phyloP scores from a whole-genome alignment of 2,329 filamentous ascomycete genomes.

The Dactylellina parvicollis region DNA sequence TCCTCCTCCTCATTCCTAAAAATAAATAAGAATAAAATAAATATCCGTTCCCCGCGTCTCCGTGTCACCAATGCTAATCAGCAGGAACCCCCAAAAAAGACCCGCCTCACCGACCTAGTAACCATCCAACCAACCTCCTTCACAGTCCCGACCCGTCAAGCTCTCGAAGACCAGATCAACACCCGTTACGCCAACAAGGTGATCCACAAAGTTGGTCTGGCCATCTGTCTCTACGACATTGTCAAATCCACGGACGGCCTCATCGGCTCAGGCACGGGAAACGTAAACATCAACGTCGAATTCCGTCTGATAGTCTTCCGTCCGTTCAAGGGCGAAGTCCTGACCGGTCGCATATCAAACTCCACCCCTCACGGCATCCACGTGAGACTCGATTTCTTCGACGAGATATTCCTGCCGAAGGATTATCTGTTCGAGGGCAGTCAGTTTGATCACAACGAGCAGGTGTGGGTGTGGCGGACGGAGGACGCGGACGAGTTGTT shows the following conservation, averaged over 20 bases:
- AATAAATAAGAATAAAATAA: too few relatives aligned
- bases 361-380: constrained; percentile 77
- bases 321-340: constrained; percentile 92
- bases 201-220: constrained; percentile 92
- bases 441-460: constrained; percentile 72
- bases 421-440: constrained; percentile 55
- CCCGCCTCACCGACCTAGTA: constrained; percentile 91
- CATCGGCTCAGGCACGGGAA: constrained; percentile 89
- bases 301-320: constrained; percentile 94
- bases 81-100: constrained; percentile 66
- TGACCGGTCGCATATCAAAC: constrained; percentile 83
- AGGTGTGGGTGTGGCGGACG: constrained; percentile 84
- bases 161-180: constrained; percentile 97
- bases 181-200: constrained; percentile 95
- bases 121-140: constrained; percentile 92
- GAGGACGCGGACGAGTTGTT: constrained; percentile 75
- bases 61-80: background rate
- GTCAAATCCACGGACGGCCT: constrained; percentile 89
- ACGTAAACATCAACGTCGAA: constrained; percentile 97
- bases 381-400: constrained; percentile 84
- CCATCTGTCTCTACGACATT: constrained; percentile 91
- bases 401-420: constrained; percentile 71
- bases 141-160: constrained; percentile 79
- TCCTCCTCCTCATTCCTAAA: too few relatives aligned
- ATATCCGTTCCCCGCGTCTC: background rate